Base-by-base conservation (phyloP, 768 basidiomycete genomes). In the Gloeophyllum trabeum region DNA sequence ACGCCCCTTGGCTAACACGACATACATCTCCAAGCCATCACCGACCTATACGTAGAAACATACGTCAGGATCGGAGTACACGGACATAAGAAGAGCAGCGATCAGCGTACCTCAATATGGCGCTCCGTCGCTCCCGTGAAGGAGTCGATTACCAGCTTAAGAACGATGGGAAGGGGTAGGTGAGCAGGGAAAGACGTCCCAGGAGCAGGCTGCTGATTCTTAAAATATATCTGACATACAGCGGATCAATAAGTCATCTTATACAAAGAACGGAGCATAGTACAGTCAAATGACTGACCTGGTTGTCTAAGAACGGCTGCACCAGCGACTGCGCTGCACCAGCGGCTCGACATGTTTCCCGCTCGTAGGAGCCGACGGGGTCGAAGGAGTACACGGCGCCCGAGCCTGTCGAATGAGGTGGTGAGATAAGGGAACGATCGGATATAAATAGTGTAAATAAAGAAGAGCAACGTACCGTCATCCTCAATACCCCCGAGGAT, bases 371-470 rank as follows among this genome's bases (percentile, higher is more conserved):
- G 21, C 96, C 96, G 24, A 98, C 91, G 28, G 96, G 96, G 63
- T 99, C 96, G 61, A 96, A 99, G n/a, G 94, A 97, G 71, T 99
- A 99, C 23, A 99, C 93, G 6, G 94, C 90, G 41, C 96, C 96
- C 26, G 88, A 78, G 7, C 93, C 91, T 94, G 57, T 3, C 26
- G 21, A 23, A 28, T 14, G 23, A 41, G 14, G 4, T 6, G 35
- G 43, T 10, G 37, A 24, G 48, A 48, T 49, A 44, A 44, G 45
- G 34, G 28, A 42, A 39, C 14, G 14, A 24, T 23, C 38, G 24
- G 39, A 42, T 39, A 43, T 26, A 43, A 39, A 40, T 36, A 44
- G 38, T 35, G 46, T 20, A 37, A 28, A 35, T 43, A 19, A 35
- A 47, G 26, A n/a, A n/a, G 39, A 39, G 22, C 13, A 41, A 71